Conservation (phyloP, 192 early-diverging fungal species). For the Endogone sp. region DNA sequence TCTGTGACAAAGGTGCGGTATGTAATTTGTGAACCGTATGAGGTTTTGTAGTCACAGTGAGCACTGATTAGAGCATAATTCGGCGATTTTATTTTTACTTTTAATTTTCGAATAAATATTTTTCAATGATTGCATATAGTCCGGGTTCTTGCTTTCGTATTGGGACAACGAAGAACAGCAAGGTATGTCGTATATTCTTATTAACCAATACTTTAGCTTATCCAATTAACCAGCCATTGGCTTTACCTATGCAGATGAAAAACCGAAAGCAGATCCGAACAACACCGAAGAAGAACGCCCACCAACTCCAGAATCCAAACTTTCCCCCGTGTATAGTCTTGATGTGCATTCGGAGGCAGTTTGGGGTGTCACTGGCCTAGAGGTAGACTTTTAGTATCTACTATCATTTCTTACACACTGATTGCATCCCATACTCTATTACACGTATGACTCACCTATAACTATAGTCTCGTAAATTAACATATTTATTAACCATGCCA, state of each 20-base stretch:
- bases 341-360: slow-evolving; percentile 91
- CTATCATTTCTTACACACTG: too few species aligned
- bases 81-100: neutral
- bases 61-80: too few species aligned
- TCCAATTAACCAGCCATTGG: too few species aligned
- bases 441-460: neutral
- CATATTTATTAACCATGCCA: neutral
- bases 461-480: neutral
- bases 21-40: neutral
- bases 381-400: slow-evolving; percentile 36
- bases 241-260: neutral
- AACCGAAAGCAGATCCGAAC: neutral
- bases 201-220: too few species aligned
- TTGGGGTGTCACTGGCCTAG: slow-evolving; percentile 77
- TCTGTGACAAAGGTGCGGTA: slow-evolving; percentile 67
- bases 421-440: neutral
- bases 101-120: neutral
- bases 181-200: too few species aligned
- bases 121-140: slow-evolving; percentile 33
- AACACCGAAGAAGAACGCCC: neutral
- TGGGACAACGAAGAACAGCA: slow-evolving; percentile 85
- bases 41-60: too few species aligned
- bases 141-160: slow-evolving; percentile 68
- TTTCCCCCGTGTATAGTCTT: slow-evolving; percentile 91
- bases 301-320: slow-evolving; percentile 42